Conservation (phyloP, 306 rosid genomes). For the Pachyrhizus erosus region DNA sequence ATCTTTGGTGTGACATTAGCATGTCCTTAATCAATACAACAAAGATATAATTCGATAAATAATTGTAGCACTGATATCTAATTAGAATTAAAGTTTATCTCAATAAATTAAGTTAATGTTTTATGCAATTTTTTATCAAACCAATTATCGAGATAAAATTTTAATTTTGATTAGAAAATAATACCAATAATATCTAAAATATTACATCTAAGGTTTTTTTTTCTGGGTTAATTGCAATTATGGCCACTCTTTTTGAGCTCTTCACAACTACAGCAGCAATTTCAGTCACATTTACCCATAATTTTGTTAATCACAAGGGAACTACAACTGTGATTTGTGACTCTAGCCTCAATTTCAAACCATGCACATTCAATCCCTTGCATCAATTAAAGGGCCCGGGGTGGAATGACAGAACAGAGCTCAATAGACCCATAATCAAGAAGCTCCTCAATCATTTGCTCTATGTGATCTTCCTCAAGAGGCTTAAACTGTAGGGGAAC, state of each 20-base stretch:
- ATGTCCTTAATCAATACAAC: not conserved
- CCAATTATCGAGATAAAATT: not conserved
- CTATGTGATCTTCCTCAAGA: conserved; percentile 84
- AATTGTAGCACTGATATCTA: not conserved
- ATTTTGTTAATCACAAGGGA: not conserved
- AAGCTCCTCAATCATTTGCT: conserved; percentile 93
- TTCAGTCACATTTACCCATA: not conserved
- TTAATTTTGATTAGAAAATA: not conserved
- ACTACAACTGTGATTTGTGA: not conserved
- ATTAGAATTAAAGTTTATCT: not conserved
- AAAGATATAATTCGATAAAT: not conserved
- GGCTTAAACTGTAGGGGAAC: conserved; percentile 52
- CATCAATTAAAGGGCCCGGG: conserved; percentile 38
- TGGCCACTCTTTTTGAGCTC: not conserved
- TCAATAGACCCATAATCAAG: conserved; percentile 86
- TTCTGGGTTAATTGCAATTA: not conserved
- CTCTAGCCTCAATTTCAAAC: not conserved
- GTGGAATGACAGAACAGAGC: conserved; percentile 59
- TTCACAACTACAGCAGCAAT: not conserved
- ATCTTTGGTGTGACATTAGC: not conserved
- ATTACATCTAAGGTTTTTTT: too few species aligned
- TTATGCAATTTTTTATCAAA: not conserved
- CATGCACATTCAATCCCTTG: not conserved
- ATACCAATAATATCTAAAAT: not conserved
- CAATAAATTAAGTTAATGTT: too few species aligned